Base-by-base conservation (phyloP, 371 early-diverging fungal genomes). In the Scutellospora calospora region DNA sequence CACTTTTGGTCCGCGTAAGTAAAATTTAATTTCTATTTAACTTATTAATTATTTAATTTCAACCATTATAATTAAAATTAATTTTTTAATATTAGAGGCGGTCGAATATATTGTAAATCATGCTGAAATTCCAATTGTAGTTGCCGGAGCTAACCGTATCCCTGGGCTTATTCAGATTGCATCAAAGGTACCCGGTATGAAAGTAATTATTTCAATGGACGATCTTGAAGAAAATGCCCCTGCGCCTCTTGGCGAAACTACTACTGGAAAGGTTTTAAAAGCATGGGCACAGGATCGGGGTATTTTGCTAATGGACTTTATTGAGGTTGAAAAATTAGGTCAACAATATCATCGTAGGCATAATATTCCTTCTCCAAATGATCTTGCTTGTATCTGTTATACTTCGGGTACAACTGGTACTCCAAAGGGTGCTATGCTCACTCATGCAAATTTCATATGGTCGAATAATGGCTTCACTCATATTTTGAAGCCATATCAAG, bases 381-480 rank as follows among this genome's bases (percentile, higher is more conserved):
- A 93, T 75, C 38, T 95, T n/a, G 94, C 94, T 80, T 95, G 96
- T 33, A 96, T 99, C 74, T 98, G 97, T 88, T 99, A 98, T 85
- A 99, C 99, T 6, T 94, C 94, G 78, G 99, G 99, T 68, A 90
- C 95, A 52, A 92, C 95, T 1, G 97, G 96, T 2, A 83, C 82
- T n/a, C 98, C 98, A 76, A 87, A 91, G 86, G 91, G 91, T 52
- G 91, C 87, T 22, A 86, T 91, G 84, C 27, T 90, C 16, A 87
- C 88, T 5, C 90, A 91, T 60, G n/a, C 63, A n/a, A 89, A 88
- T 83, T 89, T 91, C 66, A 84, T 87, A 29, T 78, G 85, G 18
- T 81, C 86, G 11, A 76, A 86, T 14, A 86, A 88, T 60, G 88
- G 87, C 29, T 0, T 69, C 59, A 2, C 11, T 11, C 12, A 49